Evolutionary conservation across 306 rosid species (phyloP), one percentile per base, ranked within the genome.

Genomic region (Pterocarpus macrocarpus): DNA sequence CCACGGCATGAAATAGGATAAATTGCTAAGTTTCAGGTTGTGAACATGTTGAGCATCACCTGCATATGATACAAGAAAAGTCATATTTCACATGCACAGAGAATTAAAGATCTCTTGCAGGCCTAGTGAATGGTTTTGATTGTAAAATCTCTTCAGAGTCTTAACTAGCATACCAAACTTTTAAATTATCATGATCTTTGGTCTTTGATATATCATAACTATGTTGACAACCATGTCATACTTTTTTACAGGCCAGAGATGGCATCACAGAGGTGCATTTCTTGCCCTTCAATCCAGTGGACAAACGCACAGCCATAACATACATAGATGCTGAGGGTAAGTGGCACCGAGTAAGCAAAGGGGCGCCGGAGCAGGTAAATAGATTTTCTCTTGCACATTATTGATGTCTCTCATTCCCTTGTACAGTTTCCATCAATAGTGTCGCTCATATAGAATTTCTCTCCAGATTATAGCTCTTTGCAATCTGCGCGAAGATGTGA

Each of bases 351-450:
- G 90, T 87, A 33, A 92, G 92, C 90, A 92, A 92, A 86, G 97
- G 95, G 4, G 95, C 97, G 45, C 97, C 95, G 0, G 97, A 92
- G 80, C 97, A 92, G 92, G 97, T 91, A 68, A n/a, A 68, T 55
- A 28, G 1, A 66, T 50, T 33, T 44, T 41, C 39, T 9, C 7
- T 4, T 33, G 55, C 17, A 13, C 0, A 34, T 8, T 28, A 55
- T 45, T 62, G 30, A 10, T n/a, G 41, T 55, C 2, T 67, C 78
- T 71, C 10, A 58, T 76, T 14, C 75, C 52, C 62, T 77, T 30
- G 11, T 16, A 44, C 34, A 17, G 39, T 69, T 16, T 36, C 7
- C 4, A 16, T 69, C 34, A 59, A 45, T 66, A 5, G 2, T 41
- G 17, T 30, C 47, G 15, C 77, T 80, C 56, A 35, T 38, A 41